phyloP scores from a whole-genome alignment of 202 grass and related monocot species.

The Panicum virgatum region DNA sequence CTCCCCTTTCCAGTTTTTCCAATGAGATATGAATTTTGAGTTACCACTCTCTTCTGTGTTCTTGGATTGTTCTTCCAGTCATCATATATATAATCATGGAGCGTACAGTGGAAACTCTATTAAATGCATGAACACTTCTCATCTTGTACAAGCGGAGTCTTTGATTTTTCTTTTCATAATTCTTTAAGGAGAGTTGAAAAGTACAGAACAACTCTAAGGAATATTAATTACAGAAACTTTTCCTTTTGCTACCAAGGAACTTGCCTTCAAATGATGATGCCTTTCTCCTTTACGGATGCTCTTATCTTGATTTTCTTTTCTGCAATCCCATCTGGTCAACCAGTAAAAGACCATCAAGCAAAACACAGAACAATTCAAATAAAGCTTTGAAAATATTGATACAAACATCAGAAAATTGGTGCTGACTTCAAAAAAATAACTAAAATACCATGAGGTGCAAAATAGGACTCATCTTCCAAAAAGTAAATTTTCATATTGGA shows the following conservation, averaged over 20 bases:
- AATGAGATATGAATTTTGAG: slow-evolving; percentile 8
- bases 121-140: background rate
- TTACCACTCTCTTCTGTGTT: background rate
- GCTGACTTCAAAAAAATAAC: too few species aligned
- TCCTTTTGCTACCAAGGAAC: background rate
- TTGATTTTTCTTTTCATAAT: background rate
- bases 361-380: too few species aligned
- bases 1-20: slow-evolving; percentile 15
- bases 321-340: background rate
- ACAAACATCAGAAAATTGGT: too few species aligned
- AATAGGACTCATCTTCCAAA: too few species aligned
- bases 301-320: background rate
- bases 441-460: too few species aligned
- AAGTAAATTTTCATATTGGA: too few species aligned
- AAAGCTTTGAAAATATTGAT: too few species aligned
- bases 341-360: too few species aligned
- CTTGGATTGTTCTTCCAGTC: background rate
- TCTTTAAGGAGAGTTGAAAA: background rate
- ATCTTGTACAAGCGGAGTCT: background rate
- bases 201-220: background rate
- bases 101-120: too few species aligned
- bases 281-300: background rate
- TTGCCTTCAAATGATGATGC: background rate
- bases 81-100: background rate
- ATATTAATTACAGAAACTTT: background rate